Conservation (phyloP, 2,329 filamentous ascomycete species). For the Aureobasidium melanogenum region DNA sequence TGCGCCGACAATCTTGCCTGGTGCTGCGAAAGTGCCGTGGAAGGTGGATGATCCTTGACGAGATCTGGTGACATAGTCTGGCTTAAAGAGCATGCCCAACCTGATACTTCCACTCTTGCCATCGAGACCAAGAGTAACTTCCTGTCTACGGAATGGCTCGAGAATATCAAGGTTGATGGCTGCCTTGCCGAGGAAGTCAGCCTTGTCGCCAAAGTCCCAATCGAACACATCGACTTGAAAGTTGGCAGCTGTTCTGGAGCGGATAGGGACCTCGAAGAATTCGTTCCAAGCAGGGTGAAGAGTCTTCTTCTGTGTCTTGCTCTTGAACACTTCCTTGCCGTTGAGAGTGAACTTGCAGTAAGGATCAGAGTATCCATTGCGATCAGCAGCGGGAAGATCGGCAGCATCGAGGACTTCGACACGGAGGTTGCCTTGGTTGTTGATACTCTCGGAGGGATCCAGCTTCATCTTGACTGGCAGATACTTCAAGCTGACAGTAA, state of each 20-base stretch:
- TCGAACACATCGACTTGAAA: constrained; percentile 82
- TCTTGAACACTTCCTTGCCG: constrained; percentile 86
- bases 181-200: constrained; percentile 76
- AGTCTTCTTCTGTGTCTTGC: constrained; percentile 93
- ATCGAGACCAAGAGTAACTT: constrained; percentile 66
- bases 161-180: constrained; percentile 68
- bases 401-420: constrained; percentile 85
- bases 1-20: constrained; percentile 84
- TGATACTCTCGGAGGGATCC: constrained; percentile 92
- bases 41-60: constrained; percentile 90
- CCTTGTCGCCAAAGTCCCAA: constrained; percentile 94
- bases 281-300: constrained; percentile 94
- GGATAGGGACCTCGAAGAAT: constrained; percentile 75
- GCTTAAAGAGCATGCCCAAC: constrained; percentile 82
- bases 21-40: constrained; percentile 76
- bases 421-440: constrained; percentile 92
- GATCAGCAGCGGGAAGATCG: constrained; percentile 85
- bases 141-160: constrained; percentile 75
- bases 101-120: constrained; percentile 82
- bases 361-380: constrained; percentile 94
- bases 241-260: constrained; percentile 74
- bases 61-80: constrained; percentile 78
- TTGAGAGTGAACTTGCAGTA: constrained; percentile 93
- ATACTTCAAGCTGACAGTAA: constrained; percentile 91
- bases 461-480: constrained; percentile 90